phyloP scores from a whole-genome alignment of 768 basidiomycete genomes.

The Tremella mesenterica region DNA sequence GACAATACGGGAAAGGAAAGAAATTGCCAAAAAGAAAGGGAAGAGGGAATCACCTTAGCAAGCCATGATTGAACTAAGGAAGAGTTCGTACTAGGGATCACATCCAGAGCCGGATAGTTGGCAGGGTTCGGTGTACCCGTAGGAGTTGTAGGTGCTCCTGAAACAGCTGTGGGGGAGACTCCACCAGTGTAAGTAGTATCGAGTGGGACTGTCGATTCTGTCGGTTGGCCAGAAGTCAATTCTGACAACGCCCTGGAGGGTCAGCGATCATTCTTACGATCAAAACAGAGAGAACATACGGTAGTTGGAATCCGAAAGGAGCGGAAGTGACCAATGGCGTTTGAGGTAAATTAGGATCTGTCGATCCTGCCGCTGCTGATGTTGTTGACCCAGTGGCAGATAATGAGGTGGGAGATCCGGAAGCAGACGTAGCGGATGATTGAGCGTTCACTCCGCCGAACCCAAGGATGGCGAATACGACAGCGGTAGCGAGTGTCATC shows the following conservation, averaged over 20 bases:
- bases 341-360: conserved; percentile 19
- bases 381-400: too few relatives aligned
- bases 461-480: background rate
- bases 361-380: too few relatives aligned
- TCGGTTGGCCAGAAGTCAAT: conserved; percentile 32
- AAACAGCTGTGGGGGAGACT: conserved; percentile 25
- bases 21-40: too few relatives aligned
- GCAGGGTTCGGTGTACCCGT: conserved; percentile 21
- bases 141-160: conserved; percentile 37
- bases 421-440: too few relatives aligned
- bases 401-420: too few relatives aligned
- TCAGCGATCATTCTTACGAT: background rate
- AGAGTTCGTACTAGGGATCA: conserved; percentile 39
- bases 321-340: conserved; percentile 9
- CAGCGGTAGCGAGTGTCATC: too few relatives aligned
- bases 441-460: too few relatives aligned
- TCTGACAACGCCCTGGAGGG: conserved; percentile 20
- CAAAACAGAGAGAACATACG: conserved; percentile 23
- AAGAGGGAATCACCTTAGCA: conserved; percentile 14
- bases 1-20: too few relatives aligned
- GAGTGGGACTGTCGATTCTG: conserved; percentile 27
- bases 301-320: conserved; percentile 25
- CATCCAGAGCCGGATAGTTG: conserved; percentile 41
- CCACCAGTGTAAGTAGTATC: conserved; percentile 37
- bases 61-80: conserved; percentile 38